Evolutionary conservation across 2,329 filamentous ascomycete species (phyloP), one percentile per base, ranked within the genome.

Genomic region (Hymenoscyphus fructigenus): DNA sequence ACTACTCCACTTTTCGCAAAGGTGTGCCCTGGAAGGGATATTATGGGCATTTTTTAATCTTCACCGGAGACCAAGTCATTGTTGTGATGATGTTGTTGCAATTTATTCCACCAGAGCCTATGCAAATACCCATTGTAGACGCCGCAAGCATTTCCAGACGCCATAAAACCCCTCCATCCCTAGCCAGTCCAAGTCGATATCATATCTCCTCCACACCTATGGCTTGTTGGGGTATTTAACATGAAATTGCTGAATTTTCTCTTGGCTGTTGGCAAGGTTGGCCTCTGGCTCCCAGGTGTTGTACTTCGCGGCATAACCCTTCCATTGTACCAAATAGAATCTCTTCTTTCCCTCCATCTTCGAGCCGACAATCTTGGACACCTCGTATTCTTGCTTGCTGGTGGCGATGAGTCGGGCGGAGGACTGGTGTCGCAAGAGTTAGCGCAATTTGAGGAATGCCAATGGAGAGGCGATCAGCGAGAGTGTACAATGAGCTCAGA

Each of bases 211-310:
- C 53, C 23, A 57, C 9, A 28, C 3, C 50, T 50, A 67, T 26
- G 50, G 44, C n/a, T 61, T 64, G 20, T 62, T 32, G 1, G 66
- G 66, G 53, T 57, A 57, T n/a, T 36, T 59, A 10, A 34, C 26
- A 15, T 69, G 34, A 23, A 64, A 69, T 2, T 60, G 59, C 15
- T 44, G 26, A 32, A 70, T 68, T 7, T 32, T 34, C 3, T 64
- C 57, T 7, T 29, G 20, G 1, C 63, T 55, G 47, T 70, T 68
- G 7, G 32, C 29, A 6, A 70, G 59, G 38, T 69, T 60, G 1
- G 20, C 41, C 7, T 66, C 65, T 7, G 65, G 67, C 60, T 70
- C 69, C 69, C 69, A 69, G n/a, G 65, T 70, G 20, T 64, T 64
- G 7, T 60, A 26, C 3, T 47, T 20, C 6, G 44, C 26, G 0